Base-by-base conservation (phyloP, 2,329 filamentous ascomycete species). In the Penicillium italicum region DNA sequence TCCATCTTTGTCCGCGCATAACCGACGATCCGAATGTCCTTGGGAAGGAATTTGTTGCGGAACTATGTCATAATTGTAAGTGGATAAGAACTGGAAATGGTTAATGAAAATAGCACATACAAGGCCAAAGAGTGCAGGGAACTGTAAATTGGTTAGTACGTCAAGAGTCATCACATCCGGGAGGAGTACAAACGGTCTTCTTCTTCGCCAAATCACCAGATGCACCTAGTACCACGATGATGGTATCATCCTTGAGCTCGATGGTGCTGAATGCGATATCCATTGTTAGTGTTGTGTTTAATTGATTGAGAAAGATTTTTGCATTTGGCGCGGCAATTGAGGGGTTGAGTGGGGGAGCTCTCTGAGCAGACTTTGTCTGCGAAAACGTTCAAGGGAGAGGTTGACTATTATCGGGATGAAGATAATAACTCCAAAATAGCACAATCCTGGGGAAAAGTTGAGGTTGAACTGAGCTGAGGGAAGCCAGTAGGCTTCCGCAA, bases 1-100 rank as follows among this genome's bases (percentile, higher is more conserved):
- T 97, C 92, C 94, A 99, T 99, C 83, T 97, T 97, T 68, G 94
- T 99, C 74, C 94, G 88, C 69, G 94, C 94, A 90, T 99, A 99
- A 81, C 94, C 94, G 70, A 99, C 86, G 74, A 99, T 97, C 77
- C 87, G 90, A 78, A 96, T 91, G 77, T 95, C 91, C 79, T 96
- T 96, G 69, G 78, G 94, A 49, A 99, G 89, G 81, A 97, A 99
- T 78, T 97, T 93, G 82, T 99, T 99, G 74, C 94, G 91, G 81
- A 93, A 96, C 92, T 96, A 72, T 62, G 50, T 49, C 36, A 22
- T 10, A 50, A 22, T 36, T 40, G 58, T 62, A 38, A 66, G 65
- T 55, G 24, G 42, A 24, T 50, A 36, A 40, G 34, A 34, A 44
- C n/a, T 20, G 30, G 41, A 12, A 12, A 18, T 9, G 1, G 43